Conservation (phyloP, 1,139 yeast genomes). For the Geotrichum fermentans region DNA sequence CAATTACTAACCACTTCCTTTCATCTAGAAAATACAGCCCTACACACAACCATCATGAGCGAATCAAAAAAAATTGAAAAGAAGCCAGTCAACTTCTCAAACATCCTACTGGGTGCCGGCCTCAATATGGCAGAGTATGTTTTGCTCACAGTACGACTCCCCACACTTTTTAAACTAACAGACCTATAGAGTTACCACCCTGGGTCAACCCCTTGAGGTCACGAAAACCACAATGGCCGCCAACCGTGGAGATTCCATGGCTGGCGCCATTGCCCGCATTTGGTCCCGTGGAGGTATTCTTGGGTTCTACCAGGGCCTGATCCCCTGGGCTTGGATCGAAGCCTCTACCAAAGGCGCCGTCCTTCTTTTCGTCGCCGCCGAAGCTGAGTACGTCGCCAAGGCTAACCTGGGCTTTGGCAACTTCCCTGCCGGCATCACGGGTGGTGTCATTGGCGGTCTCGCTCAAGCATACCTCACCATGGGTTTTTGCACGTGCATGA, state of each 20-base stretch:
- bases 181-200: constrained; percentile 56
- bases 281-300: constrained; percentile 89
- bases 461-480: constrained; percentile 94
- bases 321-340: constrained; percentile 99
- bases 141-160: no score
- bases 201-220: constrained; percentile 96
- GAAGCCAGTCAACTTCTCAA: constrained; percentile 84
- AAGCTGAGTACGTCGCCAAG: constrained; percentile 75
- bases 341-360: constrained; percentile 99
- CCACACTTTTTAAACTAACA: background rate
- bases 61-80: constrained; percentile 45
- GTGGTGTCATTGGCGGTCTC: constrained; percentile 93
- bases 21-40: background rate
- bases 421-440: constrained; percentile 84
- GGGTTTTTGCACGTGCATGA: constrained; percentile 98
- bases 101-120: constrained; percentile 90
- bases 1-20: background rate
- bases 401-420: constrained; percentile 56
- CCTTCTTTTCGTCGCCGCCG: constrained; percentile 86
- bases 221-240: constrained; percentile 98
- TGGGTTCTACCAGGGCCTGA: constrained; percentile 94
- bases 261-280: constrained; percentile 66
- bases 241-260: constrained; percentile 64
- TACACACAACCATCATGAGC: constrained; percentile 5
- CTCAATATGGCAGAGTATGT: constrained; percentile 69